These are phyloP conservation scores for Trichoderma arundinaceum DNA, from an alignment of 2,329 filamentous ascomycete genomes.

Conservation along the genomic window DNA sequence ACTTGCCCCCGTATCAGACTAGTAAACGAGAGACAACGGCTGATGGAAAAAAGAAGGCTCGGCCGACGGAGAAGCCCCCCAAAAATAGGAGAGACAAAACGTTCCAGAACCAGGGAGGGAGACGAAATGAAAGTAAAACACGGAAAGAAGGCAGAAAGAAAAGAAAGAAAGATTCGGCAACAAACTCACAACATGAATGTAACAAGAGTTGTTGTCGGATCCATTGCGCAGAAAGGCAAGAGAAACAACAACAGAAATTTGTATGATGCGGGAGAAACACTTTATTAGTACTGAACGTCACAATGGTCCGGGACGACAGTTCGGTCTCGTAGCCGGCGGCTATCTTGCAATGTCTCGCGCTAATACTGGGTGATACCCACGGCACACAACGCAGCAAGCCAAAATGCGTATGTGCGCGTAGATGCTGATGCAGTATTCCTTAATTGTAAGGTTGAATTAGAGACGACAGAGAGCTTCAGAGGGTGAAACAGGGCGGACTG, in stretches of 20 bases:
- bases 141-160: conserved; percentile 35
- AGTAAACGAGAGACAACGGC: conserved; percentile 24
- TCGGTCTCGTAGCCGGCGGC: conserved; percentile 24
- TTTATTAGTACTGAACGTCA: conserved; percentile 22
- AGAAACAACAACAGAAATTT: neutral
- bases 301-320: neutral
- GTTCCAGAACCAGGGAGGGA: conserved; percentile 30
- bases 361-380: conserved; percentile 3
- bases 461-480: conserved; percentile 16
- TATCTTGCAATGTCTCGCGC: conserved; percentile 22
- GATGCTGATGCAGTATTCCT: conserved; percentile 16
- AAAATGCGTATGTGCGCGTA: neutral
- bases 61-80: conserved; percentile 11
- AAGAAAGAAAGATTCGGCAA: conserved; percentile 28
- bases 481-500: conserved; percentile 32
- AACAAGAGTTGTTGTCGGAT: conserved; percentile 68
- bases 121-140: conserved; percentile 34
- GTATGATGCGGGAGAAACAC: neutral
- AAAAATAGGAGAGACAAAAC: conserved; percentile 24
- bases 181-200: conserved; percentile 71
- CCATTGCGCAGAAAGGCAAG: conserved; percentile 49
- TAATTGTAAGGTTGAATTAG: conserved; percentile 15
- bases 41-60: conserved; percentile 6
- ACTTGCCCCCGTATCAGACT: conserved; percentile 1
- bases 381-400: neutral